A percentile compares a stretch with the other conserved stretches of the same genome.
phyloP scores from a whole-genome alignment of 768 basidiomycete genomes.

The Filobasidium wieringae region DNA sequence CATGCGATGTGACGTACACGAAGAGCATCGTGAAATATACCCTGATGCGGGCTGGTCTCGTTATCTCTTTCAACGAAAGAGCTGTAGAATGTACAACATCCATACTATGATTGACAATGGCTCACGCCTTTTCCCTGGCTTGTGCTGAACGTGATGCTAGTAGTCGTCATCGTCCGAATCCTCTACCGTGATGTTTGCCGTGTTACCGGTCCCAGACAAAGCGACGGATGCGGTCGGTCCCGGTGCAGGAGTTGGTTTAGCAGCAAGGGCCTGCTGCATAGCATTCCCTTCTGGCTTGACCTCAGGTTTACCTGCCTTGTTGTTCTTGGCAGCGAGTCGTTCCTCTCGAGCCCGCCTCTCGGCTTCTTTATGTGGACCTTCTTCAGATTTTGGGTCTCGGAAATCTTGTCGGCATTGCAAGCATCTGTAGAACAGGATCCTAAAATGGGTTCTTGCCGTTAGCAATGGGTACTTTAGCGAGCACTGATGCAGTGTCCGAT shows the following conservation, averaged over 20 bases:
- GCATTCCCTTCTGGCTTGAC: conserved; percentile 3
- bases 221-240: neutral
- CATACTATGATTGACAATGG: too few relatives aligned
- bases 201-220: neutral
- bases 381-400: conserved; percentile 24
- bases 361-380: conserved; percentile 5
- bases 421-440: conserved; percentile 36
- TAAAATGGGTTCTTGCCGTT: neutral
- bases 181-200: neutral
- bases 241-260: neutral
- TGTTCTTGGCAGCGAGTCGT: conserved; percentile 9
- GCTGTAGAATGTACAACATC: too few relatives aligned
- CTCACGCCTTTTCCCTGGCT: too few relatives aligned
- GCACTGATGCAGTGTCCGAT: neutral
- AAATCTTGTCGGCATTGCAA: conserved; percentile 29
- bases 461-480: neutral
- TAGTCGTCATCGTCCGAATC: neutral
- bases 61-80: too few relatives aligned
- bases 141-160: too few relatives aligned
- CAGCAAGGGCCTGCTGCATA: neutral
- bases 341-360: conserved; percentile 6
- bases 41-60: too few relatives aligned
- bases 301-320: conserved; percentile 1
- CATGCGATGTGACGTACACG: neutral
- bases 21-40: too few relatives aligned